phyloP scores from a whole-genome alignment of 306 rosid genomes.

The Abrus precatorius region DNA sequence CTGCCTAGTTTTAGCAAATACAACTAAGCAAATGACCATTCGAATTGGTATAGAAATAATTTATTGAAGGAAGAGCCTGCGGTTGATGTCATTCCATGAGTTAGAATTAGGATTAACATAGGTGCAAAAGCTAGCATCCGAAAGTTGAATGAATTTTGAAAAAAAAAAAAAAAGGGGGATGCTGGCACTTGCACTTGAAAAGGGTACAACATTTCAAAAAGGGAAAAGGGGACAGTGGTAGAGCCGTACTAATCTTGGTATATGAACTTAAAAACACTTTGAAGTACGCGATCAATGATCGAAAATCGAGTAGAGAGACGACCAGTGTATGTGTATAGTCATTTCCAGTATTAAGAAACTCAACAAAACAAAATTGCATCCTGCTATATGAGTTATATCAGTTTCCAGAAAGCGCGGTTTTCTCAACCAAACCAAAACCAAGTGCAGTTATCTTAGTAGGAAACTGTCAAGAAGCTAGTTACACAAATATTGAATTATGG shows the following conservation, averaged over 20 bases:
- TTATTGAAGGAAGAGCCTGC: slow-evolving; percentile 44
- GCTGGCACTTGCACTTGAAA: slow-evolving; percentile 56
- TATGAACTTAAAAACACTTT: slow-evolving; percentile 42
- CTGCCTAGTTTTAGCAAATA: slow-evolving; percentile 34
- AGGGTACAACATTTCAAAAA: slow-evolving; percentile 62
- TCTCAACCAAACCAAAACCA: slow-evolving; percentile 14
- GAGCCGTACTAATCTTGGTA: slow-evolving; percentile 52
- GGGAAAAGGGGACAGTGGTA: slow-evolving; percentile 49
- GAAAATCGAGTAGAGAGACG: slow-evolving; percentile 41
- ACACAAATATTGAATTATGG: slow-evolving; percentile 12
- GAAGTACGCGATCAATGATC: slow-evolving; percentile 41
- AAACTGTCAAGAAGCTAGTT: slow-evolving; percentile 19
- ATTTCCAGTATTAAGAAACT: slow-evolving; percentile 49
- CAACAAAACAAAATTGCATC: slow-evolving; percentile 26
- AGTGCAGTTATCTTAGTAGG: slow-evolving; percentile 30
- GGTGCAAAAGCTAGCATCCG: slow-evolving; percentile 30
- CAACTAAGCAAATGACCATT: slow-evolving; percentile 46
- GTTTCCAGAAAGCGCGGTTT: slow-evolving; percentile 25
- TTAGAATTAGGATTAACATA: slow-evolving; percentile 13
- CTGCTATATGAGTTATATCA: not conserved
- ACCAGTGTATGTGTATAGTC: slow-evolving; percentile 42
- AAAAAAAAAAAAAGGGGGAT: slow-evolving; percentile 29
- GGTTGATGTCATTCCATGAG: slow-evolving; percentile 50
- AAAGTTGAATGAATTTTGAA: slow-evolving; percentile 47
- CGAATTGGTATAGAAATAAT: slow-evolving; percentile 43